Percentiles rank a stretch among this genome's conserved stretches.
Evolutionary conservation across 2,329 filamentous ascomycete species (phyloP).

Genomic region (Clarireedia hainanense): DNA sequence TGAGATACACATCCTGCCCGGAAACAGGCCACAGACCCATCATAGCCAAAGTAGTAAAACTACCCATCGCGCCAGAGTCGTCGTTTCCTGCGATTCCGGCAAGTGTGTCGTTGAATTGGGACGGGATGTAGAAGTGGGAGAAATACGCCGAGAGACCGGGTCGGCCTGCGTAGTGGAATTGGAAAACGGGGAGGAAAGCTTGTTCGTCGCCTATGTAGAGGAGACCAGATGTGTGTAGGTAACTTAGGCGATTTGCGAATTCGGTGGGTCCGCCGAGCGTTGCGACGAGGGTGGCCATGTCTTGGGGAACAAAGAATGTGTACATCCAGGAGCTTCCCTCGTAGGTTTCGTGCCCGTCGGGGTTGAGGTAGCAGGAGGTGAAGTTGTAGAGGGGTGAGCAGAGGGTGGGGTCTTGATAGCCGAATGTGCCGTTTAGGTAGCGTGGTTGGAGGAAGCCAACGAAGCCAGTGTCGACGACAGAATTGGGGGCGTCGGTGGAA

Average conservation of each 20-base stretch:
- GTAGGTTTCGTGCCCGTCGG: conserved; percentile 50
- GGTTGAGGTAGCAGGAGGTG: conserved; percentile 24
- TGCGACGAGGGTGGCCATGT: conserved; percentile 45
- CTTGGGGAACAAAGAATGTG: conserved; percentile 37
- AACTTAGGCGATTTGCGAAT: conserved; percentile 56
- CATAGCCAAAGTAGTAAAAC: conserved; percentile 25
- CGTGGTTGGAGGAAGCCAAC: conserved; percentile 63
- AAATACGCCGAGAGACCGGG: conserved; percentile 37
- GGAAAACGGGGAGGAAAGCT: conserved; percentile 56
- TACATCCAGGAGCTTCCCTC: conserved; percentile 70
- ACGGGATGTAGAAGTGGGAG: conserved; percentile 57
- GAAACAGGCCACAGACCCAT: conserved; percentile 56
- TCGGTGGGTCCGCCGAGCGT: conserved; percentile 50
- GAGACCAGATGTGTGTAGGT: conserved; percentile 53
- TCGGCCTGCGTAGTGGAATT: conserved; percentile 63
- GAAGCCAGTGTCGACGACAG: conserved; percentile 47
- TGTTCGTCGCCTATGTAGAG: conserved; percentile 61
- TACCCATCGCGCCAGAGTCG: conserved; percentile 56
- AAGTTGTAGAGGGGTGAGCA: conserved; percentile 40
- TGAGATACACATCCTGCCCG: conserved; percentile 62
- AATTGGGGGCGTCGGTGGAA: conserved; percentile 18
- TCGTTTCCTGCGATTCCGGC: conserved; percentile 62
- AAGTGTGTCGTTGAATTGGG: conserved; percentile 50
- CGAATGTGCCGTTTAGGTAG: conserved; percentile 60
- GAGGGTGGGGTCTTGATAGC: conserved; percentile 56